phyloP scores from a whole-genome alignment of 2,329 filamentous ascomycete genomes.

The Hyphodiscus sp. region DNA sequence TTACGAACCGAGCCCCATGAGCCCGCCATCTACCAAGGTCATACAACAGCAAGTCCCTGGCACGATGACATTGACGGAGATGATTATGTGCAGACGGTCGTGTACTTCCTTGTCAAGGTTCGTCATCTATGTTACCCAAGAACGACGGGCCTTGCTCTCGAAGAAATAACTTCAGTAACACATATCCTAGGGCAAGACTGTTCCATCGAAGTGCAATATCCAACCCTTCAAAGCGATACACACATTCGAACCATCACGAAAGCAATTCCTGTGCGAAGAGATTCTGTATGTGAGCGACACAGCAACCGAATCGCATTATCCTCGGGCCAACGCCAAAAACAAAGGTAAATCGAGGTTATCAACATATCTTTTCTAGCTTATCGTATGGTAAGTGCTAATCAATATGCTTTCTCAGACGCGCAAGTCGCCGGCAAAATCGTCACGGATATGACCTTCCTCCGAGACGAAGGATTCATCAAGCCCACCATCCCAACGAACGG shows the following conservation, averaged over 20 bases:
- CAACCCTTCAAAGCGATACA: constrained; percentile 5
- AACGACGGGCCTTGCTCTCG: too few species aligned
- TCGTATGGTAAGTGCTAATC: too few species aligned
- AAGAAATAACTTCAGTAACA: too few species aligned
- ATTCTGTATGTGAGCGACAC: constrained; percentile 15
- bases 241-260: constrained; percentile 5
- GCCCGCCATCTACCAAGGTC: constrained; percentile 1
- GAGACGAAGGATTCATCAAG: constrained; percentile 7
- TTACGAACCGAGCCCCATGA: constrained; percentile 8
- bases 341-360: constrained; percentile 5
- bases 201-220: constrained; percentile 7
- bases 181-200: constrained; percentile 5
- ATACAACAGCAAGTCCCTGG: neutral
- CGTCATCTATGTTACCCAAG: too few species aligned
- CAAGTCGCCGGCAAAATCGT: constrained; percentile 13
- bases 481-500: constrained; percentile 1
- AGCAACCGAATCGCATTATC: constrained; percentile 8
- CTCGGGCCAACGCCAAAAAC: constrained; percentile 4
- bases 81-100: constrained; percentile 12
- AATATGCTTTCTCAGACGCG: constrained; percentile 6
- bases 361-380: too few species aligned
- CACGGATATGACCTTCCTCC: constrained; percentile 17
- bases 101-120: constrained; percentile 18
- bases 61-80: constrained; percentile 12
- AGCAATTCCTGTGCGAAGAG: constrained; percentile 15